Conservation (phyloP, 2,329 filamentous ascomycete species). For the Aspergillus pseudoglaucus region DNA sequence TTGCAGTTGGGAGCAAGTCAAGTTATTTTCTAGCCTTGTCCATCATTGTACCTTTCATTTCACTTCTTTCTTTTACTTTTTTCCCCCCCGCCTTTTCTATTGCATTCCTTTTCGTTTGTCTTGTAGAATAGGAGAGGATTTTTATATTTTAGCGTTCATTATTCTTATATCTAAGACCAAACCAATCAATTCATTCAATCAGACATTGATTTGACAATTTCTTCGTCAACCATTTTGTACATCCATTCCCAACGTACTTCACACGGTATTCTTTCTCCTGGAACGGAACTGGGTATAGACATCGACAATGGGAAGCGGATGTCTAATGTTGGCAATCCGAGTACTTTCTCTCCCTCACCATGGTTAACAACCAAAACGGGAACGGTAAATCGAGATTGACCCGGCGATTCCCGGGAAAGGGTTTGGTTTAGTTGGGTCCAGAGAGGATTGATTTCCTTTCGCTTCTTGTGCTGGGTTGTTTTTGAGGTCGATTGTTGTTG, state of each 20-base stretch:
- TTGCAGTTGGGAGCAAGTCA: too few relatives aligned
- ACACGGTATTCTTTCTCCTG: slow-evolving; percentile 8
- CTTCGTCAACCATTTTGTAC: slow-evolving; percentile 34
- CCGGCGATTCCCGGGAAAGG: slow-evolving; percentile 27
- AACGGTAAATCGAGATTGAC: slow-evolving; percentile 35
- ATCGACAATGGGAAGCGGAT: slow-evolving; percentile 9
- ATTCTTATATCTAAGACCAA: slow-evolving; percentile 22
- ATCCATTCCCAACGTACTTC: slow-evolving; percentile 33
- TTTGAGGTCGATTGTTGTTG: too few relatives aligned
- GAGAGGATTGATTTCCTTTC: neutral
- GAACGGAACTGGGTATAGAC: neutral
- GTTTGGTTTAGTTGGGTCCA: slow-evolving; percentile 3
- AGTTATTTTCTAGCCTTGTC: slow-evolving; percentile 8
- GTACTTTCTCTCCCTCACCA: neutral
- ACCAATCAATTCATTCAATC: slow-evolving; percentile 19
- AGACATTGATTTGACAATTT: slow-evolving; percentile 20
- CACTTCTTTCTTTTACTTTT: too few relatives aligned
- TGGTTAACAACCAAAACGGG: slow-evolving; percentile 27
- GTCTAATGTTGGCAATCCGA: slow-evolving; percentile 25
- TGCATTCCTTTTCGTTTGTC: neutral
- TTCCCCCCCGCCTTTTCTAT: too few relatives aligned
- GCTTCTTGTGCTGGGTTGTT: too few relatives aligned
- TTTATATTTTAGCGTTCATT: neutral
- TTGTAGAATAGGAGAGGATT: slow-evolving; percentile 3
- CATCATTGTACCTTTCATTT: neutral